A percentile compares a stretch with the other conserved stretches of the same genome.
These are phyloP conservation scores for Candolleomyces efflorescens DNA, from an alignment of 768 basidiomycete genomes.

Conservation along the genomic window DNA sequence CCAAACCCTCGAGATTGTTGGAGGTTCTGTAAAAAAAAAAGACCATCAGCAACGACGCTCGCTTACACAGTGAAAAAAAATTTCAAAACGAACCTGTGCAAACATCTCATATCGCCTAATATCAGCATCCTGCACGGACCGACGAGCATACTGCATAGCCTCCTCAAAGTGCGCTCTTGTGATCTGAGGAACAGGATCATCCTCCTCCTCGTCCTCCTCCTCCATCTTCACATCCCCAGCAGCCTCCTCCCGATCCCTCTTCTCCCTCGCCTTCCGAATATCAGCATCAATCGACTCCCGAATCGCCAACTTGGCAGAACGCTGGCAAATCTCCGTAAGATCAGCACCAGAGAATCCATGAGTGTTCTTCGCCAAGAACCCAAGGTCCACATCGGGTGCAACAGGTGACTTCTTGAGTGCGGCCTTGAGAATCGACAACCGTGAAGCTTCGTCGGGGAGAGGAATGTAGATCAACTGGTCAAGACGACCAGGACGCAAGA, in stretches of 20 bases:
- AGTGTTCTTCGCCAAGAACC: conserved; percentile 85
- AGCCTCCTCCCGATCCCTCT: conserved; percentile 75
- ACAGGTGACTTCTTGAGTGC: conserved; percentile 91
- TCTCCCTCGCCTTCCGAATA: conserved; percentile 74
- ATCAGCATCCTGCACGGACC: conserved; percentile 94
- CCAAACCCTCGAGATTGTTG: conserved; percentile 93
- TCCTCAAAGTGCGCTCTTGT: conserved; percentile 96
- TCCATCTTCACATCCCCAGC: conserved; percentile 72
- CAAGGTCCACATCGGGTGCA: conserved; percentile 74
- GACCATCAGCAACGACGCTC: not conserved
- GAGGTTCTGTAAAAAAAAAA: conserved; percentile 54
- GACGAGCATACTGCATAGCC: conserved; percentile 96
- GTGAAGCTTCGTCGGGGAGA: conserved; percentile 90
- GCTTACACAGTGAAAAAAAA: not conserved
- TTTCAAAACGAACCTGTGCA: conserved; percentile 61
- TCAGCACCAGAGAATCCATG: conserved; percentile 99
- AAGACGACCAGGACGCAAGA: conserved; percentile 95
- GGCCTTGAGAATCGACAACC: conserved; percentile 88
- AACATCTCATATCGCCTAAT: conserved; percentile 99
- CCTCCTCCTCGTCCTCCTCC: conserved; percentile 65
- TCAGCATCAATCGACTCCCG: conserved; percentile 93
- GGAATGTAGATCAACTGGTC: conserved; percentile 99
- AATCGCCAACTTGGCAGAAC: conserved; percentile 96
- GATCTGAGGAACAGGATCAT: conserved; percentile 90
- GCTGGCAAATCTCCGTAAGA: conserved; percentile 98